Evolutionary conservation across 2,329 filamentous ascomycete genomes (phyloP).

Genomic region (Hypoxylon sp.): DNA sequence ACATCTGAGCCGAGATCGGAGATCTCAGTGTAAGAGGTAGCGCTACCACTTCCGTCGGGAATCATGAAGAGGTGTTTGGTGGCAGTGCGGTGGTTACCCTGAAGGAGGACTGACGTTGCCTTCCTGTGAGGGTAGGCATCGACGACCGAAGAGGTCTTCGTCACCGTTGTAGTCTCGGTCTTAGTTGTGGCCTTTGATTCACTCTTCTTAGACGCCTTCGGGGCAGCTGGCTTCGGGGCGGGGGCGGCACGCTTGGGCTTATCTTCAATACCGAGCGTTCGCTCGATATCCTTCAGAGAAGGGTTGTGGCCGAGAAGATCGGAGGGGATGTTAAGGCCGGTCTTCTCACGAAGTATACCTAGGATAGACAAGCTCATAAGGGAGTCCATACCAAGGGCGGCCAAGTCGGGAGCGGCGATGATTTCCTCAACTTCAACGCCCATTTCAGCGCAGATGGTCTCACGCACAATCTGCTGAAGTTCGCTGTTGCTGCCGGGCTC

Average conservation of each 20-base stretch:
- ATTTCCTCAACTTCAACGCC: slow-evolving; percentile 77
- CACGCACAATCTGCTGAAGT: slow-evolving; percentile 69
- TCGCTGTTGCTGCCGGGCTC: slow-evolving; percentile 60
- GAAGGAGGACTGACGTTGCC: slow-evolving; percentile 62
- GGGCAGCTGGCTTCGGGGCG: slow-evolving; percentile 50
- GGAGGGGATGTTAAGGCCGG: slow-evolving; percentile 67
- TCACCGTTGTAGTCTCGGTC: slow-evolving; percentile 62
- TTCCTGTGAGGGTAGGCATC: slow-evolving; percentile 67
- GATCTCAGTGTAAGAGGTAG: slow-evolving; percentile 77
- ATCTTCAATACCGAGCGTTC: slow-evolving; percentile 69
- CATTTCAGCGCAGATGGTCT: slow-evolving; percentile 80
- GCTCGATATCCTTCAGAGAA: slow-evolving; percentile 76
- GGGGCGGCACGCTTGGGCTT: slow-evolving; percentile 57
- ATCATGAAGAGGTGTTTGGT: slow-evolving; percentile 68
- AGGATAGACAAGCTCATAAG: slow-evolving; percentile 71
- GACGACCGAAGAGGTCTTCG: slow-evolving; percentile 57
- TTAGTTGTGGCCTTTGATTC: slow-evolving; percentile 48
- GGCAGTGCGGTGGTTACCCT: slow-evolving; percentile 66
- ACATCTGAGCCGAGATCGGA: slow-evolving; percentile 65
- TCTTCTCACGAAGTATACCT: slow-evolving; percentile 68
- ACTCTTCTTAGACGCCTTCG: slow-evolving; percentile 52
- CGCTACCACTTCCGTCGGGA: slow-evolving; percentile 70
- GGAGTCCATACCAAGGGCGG: slow-evolving; percentile 72
- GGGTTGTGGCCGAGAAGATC: slow-evolving; percentile 74
- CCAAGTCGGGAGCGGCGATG: slow-evolving; percentile 67